Evolutionary conservation across 2,329 filamentous ascomycete genomes (phyloP).

Genomic region (Neopestalotiopsis sp.): DNA sequence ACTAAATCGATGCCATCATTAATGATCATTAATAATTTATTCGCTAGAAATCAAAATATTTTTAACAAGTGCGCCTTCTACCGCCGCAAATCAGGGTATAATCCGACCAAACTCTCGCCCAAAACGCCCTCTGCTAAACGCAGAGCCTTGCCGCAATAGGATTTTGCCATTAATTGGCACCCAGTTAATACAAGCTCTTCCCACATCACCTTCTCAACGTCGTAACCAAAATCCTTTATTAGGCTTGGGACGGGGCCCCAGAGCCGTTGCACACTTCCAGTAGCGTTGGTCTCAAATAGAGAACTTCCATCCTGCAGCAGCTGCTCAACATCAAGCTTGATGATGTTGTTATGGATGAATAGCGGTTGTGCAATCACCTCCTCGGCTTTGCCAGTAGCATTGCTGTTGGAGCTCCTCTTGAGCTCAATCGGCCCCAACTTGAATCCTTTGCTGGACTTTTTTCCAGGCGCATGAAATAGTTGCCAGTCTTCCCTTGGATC

Average conservation of each 20-base stretch:
- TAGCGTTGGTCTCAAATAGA: neutral
- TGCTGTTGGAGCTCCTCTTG: neutral
- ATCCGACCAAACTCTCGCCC: neutral
- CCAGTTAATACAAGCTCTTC: slow-evolving; percentile 5
- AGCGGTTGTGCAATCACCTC: neutral
- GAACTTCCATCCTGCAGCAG: slow-evolving; percentile 1
- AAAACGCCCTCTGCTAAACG: neutral
- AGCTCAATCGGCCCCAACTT: neutral
- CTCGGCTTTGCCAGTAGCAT: neutral
- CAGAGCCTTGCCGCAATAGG: neutral
- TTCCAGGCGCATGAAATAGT: neutral
- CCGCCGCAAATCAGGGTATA: neutral
- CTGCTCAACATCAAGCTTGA: slow-evolving; percentile 11
- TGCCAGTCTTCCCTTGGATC: slow-evolving; percentile 16
- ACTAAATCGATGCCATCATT: too few relatives aligned
- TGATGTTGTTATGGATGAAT: slow-evolving; percentile 17
- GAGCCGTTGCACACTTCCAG: neutral
- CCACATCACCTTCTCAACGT: slow-evolving; percentile 16
- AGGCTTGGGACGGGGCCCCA: neutral
- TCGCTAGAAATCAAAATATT: neutral
- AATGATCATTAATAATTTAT: too few relatives aligned
- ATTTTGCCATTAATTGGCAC: slow-evolving; percentile 8
- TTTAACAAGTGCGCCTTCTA: neutral
- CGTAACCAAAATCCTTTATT: slow-evolving; percentile 14
- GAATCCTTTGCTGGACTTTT: neutral